Evolutionary conservation across 352 stramenopile genomes (phyloP), one percentile per base, ranked within the genome.

Genomic region (Globisporangium sylvaticum): DNA sequence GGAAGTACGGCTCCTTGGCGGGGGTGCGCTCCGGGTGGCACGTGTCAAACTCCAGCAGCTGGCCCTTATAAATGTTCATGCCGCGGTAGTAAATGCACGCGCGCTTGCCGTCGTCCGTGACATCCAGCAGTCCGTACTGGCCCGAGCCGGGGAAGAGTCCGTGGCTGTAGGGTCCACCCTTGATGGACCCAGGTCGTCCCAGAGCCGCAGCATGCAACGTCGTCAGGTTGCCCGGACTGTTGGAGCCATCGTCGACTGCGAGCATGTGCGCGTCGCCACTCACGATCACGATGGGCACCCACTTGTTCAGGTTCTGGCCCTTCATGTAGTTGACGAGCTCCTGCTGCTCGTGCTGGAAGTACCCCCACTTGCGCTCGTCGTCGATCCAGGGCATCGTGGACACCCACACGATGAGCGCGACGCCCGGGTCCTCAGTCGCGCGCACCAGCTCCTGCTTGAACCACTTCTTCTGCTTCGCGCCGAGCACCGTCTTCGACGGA

Each of bases 211-310:
- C 83, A 31, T 97, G 90, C 29, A 97, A 83, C 8, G 88, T 68
- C 12, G 80, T 86, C 25, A 97, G 70, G 54, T 93, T 90, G 1
- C 88, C 89, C 0, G 85, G 83, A 32, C 76, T 90, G 71, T 95
- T 62, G 12, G 65, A 70, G 8, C 90, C 90, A 48, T 96, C 87
- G 39, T 97, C 90, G 18, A 95, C 77, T 10, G 89, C 90, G 12
- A 97, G 73, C 90, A 97, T 97, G 66, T 97, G 90, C 37, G 90
- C 90, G 60, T 97, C 90, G 22, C 90, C 90, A 57, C 83, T 92
- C 15, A 95, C 71, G 57, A 96, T 90, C 14, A 97, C 75, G 52
- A 97, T 81, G 1, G 81, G 83, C 27, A 90, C 84, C 72, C 74
- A 87, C 39, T 78, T 80, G 67, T 89, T 90, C 20, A 93, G 70